phyloP scores from a whole-genome alignment of 2,329 filamentous ascomycete genomes.

The Chalaropsis thielavioides region DNA sequence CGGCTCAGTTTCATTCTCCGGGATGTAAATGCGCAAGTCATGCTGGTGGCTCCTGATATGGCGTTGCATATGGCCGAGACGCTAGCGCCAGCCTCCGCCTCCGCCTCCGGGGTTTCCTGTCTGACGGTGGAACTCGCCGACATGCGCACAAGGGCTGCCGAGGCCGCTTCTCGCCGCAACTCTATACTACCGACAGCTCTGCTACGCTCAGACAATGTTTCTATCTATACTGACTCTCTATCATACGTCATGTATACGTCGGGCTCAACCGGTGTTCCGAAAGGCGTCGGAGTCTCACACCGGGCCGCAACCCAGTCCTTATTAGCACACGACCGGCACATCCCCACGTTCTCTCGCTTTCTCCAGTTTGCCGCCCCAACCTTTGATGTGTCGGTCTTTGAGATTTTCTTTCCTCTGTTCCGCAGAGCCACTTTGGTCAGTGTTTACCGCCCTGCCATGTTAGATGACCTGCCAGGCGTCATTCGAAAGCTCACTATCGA shows the following conservation, averaged over 20 bases:
- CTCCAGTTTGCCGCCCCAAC: slow-evolving; percentile 86
- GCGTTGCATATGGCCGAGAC: slow-evolving; percentile 26
- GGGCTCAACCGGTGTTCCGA: slow-evolving; percentile 76
- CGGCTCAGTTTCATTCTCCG: slow-evolving; percentile 63
- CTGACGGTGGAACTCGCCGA: slow-evolving; percentile 20
- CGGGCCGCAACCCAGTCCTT: slow-evolving; percentile 66
- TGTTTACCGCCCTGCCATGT: slow-evolving; percentile 52
- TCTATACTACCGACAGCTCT: background rate
- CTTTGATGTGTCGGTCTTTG: slow-evolving; percentile 89
- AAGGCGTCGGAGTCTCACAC: slow-evolving; percentile 75
- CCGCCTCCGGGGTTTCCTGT: background rate
- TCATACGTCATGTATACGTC: slow-evolving; percentile 94
- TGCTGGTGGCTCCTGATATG: slow-evolving; percentile 47
- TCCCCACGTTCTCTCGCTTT: slow-evolving; percentile 65
- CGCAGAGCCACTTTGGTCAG: slow-evolving; percentile 59
- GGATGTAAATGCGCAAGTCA: slow-evolving; percentile 56
- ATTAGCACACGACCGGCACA: slow-evolving; percentile 62
- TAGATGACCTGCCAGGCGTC: slow-evolving; percentile 57
- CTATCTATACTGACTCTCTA: slow-evolving; percentile 29
- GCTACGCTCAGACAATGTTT: background rate
- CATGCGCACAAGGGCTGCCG: slow-evolving; percentile 22
- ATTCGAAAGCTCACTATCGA: slow-evolving; percentile 56
- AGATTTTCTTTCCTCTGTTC: slow-evolving; percentile 79
- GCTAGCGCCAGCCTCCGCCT: slow-evolving; percentile 19
- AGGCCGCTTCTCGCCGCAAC: background rate